These are phyloP conservation scores for Lentithecium fluviatile DNA, from an alignment of 495 filamentous ascomycete species.

Conservation along the genomic window DNA sequence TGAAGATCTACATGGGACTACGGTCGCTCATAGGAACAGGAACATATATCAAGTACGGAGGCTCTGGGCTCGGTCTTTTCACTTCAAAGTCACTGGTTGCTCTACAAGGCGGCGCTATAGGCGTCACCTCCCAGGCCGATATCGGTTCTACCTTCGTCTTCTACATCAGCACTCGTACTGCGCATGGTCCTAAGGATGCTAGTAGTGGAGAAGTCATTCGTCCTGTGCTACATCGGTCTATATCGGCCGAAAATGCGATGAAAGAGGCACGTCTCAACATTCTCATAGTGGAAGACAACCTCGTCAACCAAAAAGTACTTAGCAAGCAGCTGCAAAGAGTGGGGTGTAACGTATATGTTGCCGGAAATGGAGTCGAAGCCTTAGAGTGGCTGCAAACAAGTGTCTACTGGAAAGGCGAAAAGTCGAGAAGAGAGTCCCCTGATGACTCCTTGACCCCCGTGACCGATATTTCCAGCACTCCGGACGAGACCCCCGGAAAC, in stretches of 20 bases:
- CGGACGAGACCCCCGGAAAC: not conserved
- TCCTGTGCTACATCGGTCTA: not conserved
- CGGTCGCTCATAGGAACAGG: not conserved
- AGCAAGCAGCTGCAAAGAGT: slow-evolving; percentile 30
- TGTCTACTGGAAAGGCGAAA: slow-evolving; percentile 6
- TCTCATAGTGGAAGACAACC: slow-evolving; percentile 38
- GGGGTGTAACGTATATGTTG: slow-evolving; percentile 31
- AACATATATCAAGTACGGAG: slow-evolving; percentile 16
- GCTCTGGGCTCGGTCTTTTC: slow-evolving; percentile 9
- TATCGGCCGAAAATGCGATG: slow-evolving; percentile 2
- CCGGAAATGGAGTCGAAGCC: slow-evolving; percentile 39
- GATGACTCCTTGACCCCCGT: not conserved
- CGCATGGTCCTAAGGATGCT: not conserved
- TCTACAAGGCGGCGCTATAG: slow-evolving; percentile 22
- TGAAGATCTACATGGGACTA: not conserved
- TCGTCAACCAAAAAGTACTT: slow-evolving; percentile 40
- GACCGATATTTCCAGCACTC: not conserved
- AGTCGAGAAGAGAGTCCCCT: not conserved
- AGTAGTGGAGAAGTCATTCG: not conserved
- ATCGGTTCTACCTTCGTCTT: slow-evolving; percentile 18
- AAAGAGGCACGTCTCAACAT: slow-evolving; percentile 13
- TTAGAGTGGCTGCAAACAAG: slow-evolving; percentile 27
- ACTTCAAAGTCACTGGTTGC: slow-evolving; percentile 14
- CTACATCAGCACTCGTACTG: slow-evolving; percentile 11
- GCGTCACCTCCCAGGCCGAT: slow-evolving; percentile 4